Percentiles rank a stretch among this genome's conserved stretches.
Evolutionary conservation across 371 early-diverging fungal species (phyloP).

Genomic region (Mortierella sp.): DNA sequence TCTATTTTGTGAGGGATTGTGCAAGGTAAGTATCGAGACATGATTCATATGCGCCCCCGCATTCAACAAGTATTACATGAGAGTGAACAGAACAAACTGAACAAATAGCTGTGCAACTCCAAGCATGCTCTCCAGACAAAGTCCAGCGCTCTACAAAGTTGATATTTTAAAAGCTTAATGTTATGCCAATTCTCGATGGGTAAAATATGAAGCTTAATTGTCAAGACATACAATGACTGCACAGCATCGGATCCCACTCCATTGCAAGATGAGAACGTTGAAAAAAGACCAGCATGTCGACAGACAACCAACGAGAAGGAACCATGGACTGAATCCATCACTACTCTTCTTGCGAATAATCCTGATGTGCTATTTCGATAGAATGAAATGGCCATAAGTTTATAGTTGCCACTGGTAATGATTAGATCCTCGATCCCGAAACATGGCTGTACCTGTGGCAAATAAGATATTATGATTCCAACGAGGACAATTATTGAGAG

Average conservation of each 20-base stretch:
- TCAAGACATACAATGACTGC: constrained; percentile 64
- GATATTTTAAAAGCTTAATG: too few species aligned
- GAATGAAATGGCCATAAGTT: too few species aligned
- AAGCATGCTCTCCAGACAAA: constrained; percentile 85
- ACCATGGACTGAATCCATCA: constrained; percentile 92
- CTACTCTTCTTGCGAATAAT: constrained; percentile 81
- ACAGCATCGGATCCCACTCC: constrained; percentile 84
- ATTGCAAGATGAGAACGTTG: constrained; percentile 88
- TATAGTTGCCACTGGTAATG: not conserved
- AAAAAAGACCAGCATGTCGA: constrained; percentile 85
- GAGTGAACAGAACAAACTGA: constrained; percentile 85
- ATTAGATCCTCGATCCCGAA: not conserved
- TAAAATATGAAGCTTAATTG: not conserved
- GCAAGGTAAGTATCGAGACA: not conserved
- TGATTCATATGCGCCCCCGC: not conserved
- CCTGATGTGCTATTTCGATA: constrained; percentile 66
- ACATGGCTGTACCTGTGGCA: constrained; percentile 66
- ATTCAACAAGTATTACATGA: constrained; percentile 61
- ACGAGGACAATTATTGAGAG: constrained; percentile 60
- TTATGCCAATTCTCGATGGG: too few species aligned
- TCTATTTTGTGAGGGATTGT: constrained; percentile 37
- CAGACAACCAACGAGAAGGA: constrained; percentile 86
- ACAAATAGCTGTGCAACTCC: constrained; percentile 85
- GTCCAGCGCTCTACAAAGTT: constrained; percentile 61
- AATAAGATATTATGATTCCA: constrained; percentile 72